Conservation (phyloP, 805 yeast genomes). For the Wickerhamiella spandovensis region DNA sequence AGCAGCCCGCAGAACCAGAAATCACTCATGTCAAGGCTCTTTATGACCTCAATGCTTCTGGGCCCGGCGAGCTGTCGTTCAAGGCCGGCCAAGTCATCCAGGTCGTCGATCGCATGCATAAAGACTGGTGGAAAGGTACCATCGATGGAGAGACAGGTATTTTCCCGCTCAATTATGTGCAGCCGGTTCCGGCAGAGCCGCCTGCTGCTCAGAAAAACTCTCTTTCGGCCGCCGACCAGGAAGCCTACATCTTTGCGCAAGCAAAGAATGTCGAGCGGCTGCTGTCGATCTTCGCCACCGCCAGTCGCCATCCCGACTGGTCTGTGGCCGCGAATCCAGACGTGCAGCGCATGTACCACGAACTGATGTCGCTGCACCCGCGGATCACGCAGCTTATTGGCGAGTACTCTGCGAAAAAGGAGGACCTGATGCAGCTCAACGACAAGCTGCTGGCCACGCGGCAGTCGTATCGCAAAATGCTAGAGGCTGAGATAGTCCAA, state of each 20-base stretch:
- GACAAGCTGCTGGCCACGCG: conserved; percentile 59
- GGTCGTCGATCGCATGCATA: conserved; percentile 59
- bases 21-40: conserved; percentile 59
- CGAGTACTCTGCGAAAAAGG: conserved; percentile 59
- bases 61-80: conserved; percentile 79
- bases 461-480: conserved; percentile 50
- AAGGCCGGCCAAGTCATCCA: conserved; percentile 76
- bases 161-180: conserved; percentile 82
- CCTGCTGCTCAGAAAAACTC: not conserved
- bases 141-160: conserved; percentile 71
- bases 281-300: conserved; percentile 38
- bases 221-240: conserved; percentile 26
- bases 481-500: conserved; percentile 29
- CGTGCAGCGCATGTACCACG: conserved; percentile 59
- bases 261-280: conserved; percentile 56
- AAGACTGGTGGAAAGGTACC: conserved; percentile 95
- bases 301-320: conserved; percentile 22
- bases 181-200: not conserved
- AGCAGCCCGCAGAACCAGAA: conserved; percentile 1
- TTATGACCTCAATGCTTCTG: conserved; percentile 65
- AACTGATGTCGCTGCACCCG: conserved; percentile 59
- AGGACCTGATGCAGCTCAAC: conserved; percentile 62
- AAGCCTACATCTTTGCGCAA: conserved; percentile 40
- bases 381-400: conserved; percentile 64
- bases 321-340: conserved; percentile 44